Percentiles rank a stretch among this genome's conserved stretches.
Evolutionary conservation across 1,284 basidiomycete species (phyloP).

Genomic region (Rhizopogon parksii): DNA sequence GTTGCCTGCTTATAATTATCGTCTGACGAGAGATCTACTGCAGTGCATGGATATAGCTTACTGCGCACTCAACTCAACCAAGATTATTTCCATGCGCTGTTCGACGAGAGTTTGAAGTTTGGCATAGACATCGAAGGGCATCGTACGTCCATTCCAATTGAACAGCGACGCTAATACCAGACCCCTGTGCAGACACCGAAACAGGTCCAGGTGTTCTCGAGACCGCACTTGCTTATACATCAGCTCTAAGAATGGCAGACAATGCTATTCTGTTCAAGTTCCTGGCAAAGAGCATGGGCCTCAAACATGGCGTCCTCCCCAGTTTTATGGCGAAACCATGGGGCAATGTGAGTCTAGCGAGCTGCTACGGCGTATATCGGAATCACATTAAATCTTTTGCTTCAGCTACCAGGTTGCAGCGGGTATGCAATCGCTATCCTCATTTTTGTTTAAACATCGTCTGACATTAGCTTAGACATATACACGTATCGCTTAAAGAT

Average conservation of each 20-base stretch:
- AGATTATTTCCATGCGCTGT: slow-evolving; percentile 86
- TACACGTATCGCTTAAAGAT: slow-evolving; percentile 84
- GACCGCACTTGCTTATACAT: slow-evolving; percentile 88
- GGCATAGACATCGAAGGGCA: slow-evolving; percentile 86
- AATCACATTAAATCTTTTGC: slow-evolving; percentile 1
- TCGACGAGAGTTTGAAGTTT: slow-evolving; percentile 71
- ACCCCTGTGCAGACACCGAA: slow-evolving; percentile 70
- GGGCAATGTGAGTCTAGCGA: slow-evolving; percentile 60
- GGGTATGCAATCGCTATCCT: slow-evolving; percentile 47
- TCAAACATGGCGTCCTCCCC: slow-evolving; percentile 82
- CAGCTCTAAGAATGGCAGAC: slow-evolving; percentile 84
- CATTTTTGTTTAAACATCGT: background rate
- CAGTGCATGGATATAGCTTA: slow-evolving; percentile 93
- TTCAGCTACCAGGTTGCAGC: slow-evolving; percentile 83
- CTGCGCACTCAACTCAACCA: slow-evolving; percentile 83
- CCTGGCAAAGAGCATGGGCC: slow-evolving; percentile 86
- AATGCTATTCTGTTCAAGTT: slow-evolving; percentile 94
- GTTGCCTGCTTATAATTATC: background rate
- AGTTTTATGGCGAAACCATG: slow-evolving; percentile 99
- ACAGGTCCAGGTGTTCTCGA: slow-evolving; percentile 93
- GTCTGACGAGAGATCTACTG: background rate
- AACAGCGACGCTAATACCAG: slow-evolving; percentile 1
- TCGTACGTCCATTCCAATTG: slow-evolving; percentile 46
- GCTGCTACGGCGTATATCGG: background rate
- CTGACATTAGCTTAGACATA: slow-evolving; percentile 54